Percentiles rank a stretch among this genome's conserved stretches.
Evolutionary conservation across 163 green algal genomes (phyloP).

Genomic region (Coccomyxa subellipsoidea): DNA sequence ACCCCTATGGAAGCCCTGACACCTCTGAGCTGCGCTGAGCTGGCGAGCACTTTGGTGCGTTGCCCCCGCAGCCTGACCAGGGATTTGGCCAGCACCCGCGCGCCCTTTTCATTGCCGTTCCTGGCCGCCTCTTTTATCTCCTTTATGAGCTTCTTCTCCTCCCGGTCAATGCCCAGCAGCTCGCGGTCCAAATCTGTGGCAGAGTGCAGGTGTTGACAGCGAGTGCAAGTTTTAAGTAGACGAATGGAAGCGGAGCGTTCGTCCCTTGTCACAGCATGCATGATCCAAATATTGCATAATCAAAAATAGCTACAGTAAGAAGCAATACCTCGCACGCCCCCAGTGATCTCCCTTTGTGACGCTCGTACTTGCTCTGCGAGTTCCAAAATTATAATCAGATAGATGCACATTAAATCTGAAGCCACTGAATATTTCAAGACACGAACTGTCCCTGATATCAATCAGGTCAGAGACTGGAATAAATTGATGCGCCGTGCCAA

Average conservation of each 20-base stretch:
- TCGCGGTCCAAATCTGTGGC: conserved; percentile 75
- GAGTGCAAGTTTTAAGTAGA: background rate
- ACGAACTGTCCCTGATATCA: background rate
- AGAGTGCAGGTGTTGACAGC: background rate
- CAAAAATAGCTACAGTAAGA: background rate
- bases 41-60: conserved; percentile 67
- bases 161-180: conserved; percentile 54
- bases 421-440: background rate
- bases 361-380: conserved; percentile 52
- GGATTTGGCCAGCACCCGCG: conserved; percentile 72
- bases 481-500: background rate
- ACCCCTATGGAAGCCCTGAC: conserved; percentile 72
- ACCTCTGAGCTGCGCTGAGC: conserved; percentile 68
- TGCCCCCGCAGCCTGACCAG: conserved; percentile 74
- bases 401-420: background rate
- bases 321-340: conserved; percentile 49
- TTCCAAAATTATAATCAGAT: background rate
- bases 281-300: too few species aligned
- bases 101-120: conserved; percentile 53
- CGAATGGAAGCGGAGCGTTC: too few species aligned
- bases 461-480: too few species aligned
- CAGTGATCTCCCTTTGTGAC: conserved; percentile 53
- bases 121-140: conserved; percentile 60
- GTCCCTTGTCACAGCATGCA: too few species aligned
- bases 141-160: conserved; percentile 78